phyloP scores from a whole-genome alignment of 179 eudicot species.

The Nepenthes alata region DNA sequence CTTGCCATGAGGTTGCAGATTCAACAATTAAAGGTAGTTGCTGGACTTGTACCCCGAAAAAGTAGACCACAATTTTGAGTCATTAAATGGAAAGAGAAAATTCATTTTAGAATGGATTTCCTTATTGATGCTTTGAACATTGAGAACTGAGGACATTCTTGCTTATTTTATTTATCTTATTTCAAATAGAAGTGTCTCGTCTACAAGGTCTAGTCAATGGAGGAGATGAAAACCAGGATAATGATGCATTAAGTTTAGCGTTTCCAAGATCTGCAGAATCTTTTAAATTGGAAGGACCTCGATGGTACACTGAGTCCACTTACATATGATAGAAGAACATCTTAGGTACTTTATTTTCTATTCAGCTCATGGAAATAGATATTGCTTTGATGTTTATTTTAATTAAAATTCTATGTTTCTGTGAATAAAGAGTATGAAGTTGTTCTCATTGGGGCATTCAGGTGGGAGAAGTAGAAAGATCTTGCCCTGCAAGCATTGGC shows the following conservation, averaged over 20 bases:
- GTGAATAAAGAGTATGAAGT: conserved; percentile 78
- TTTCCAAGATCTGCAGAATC: conserved; percentile 84
- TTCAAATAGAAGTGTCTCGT: conserved; percentile 86
- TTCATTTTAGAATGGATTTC: too few species aligned
- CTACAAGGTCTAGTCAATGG: conserved; percentile 55
- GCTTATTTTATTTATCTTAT: conserved; percentile 5
- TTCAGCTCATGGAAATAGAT: background rate
- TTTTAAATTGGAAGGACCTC: conserved; percentile 83
- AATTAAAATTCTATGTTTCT: conserved; percentile 4
- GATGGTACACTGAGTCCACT: conserved; percentile 60
- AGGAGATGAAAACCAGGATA: conserved; percentile 52
- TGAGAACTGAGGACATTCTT: background rate
- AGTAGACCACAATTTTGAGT: too few species aligned
- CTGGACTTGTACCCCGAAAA: background rate
- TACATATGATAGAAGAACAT: conserved; percentile 45
- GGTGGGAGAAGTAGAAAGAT: conserved; percentile 90
- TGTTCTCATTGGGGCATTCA: conserved; percentile 88
- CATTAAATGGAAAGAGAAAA: too few species aligned
- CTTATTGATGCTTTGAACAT: too few species aligned
- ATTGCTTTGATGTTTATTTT: background rate
- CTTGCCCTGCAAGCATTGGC: conserved; percentile 53
- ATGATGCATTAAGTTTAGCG: conserved; percentile 37
- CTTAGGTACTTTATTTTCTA: conserved; percentile 43
- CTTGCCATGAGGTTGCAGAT: conserved; percentile 91
- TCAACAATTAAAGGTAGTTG: conserved; percentile 83